Conservation (phyloP, 768 basidiomycete species). For the Leccinum subtestaceum region DNA sequence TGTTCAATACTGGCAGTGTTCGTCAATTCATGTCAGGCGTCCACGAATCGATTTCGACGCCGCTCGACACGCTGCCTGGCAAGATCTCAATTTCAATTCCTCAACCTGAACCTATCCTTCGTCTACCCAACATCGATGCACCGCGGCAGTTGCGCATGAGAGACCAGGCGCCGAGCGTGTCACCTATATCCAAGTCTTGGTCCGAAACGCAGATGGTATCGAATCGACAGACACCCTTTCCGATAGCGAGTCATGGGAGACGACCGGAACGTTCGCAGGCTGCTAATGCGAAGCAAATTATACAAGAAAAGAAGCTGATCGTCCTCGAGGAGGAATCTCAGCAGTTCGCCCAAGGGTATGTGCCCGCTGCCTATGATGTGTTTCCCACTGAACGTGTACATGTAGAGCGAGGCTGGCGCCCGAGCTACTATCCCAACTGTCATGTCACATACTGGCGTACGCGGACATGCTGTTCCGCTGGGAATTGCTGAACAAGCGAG, state of each 20-base stretch:
- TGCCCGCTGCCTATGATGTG: neutral
- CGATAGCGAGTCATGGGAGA: slow-evolving; percentile 40
- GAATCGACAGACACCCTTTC: slow-evolving; percentile 37
- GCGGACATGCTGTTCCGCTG: slow-evolving; percentile 75
- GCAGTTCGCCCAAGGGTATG: slow-evolving; percentile 14
- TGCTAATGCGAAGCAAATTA: slow-evolving; percentile 27
- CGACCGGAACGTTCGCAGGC: slow-evolving; percentile 44
- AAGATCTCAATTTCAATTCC: slow-evolving; percentile 27
- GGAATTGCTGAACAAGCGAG: slow-evolving; percentile 65
- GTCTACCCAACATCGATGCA: slow-evolving; percentile 26
- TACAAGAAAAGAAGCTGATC: slow-evolving; percentile 40
- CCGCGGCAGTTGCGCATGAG: slow-evolving; percentile 29
- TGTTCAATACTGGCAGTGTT: slow-evolving; percentile 66
- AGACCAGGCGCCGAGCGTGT: slow-evolving; percentile 26
- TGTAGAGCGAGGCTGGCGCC: slow-evolving; percentile 15
- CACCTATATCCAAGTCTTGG: slow-evolving; percentile 52
- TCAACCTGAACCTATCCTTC: slow-evolving; percentile 19
- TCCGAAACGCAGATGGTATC: slow-evolving; percentile 43
- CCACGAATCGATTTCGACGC: slow-evolving; percentile 47
- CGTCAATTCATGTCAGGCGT: slow-evolving; percentile 66
- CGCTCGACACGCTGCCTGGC: slow-evolving; percentile 28
- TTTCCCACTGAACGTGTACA: neutral
- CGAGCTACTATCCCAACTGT: slow-evolving; percentile 40
- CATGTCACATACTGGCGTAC: slow-evolving; percentile 63
- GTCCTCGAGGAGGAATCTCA: slow-evolving; percentile 29